Evolutionary conservation across 2,329 filamentous ascomycete genomes (phyloP), one percentile per base, ranked within the genome.

Genomic region (Neofusicoccum kwambonambiense): DNA sequence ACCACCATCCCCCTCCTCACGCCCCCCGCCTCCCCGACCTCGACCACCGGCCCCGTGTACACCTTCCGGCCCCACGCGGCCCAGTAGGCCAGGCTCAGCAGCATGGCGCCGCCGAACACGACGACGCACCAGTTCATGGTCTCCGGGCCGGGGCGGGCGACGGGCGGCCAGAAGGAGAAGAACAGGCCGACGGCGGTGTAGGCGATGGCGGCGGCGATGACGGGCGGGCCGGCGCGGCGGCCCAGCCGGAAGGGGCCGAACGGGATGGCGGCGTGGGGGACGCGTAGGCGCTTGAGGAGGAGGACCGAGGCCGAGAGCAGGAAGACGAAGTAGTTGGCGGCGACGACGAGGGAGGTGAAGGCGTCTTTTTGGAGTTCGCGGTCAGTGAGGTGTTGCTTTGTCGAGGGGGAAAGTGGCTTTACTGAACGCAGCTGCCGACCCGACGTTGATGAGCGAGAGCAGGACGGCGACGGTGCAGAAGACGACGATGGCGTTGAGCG

Each of bases 371-470:
- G 19, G 19, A 19, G 19, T 3, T 19, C 19, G 11, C 11, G 13
- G 19, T 39, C 12, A 39, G 35, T 39, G 35, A 12, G 35, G 1
- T 22, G 22, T 22, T 22, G 3, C 22, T 3, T 22, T 22, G 19
- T 11, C 1, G 19, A 19, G 31, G 47, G 27, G 17, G 15, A 8
- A 50, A 44, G 15, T 6, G 11, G n/a, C 11, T 3, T 44, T 3
- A 56, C 31, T 63, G 41, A 56, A 54, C 2, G 47, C 61, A 2
- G 37, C 49, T 19, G 74, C 71, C n/a, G 81, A 83, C 50, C 81
- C 82, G 62, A 85, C 79, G 68, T 84, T 84, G 75, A 85, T 83
- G 27, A 85, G 72, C 0, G 80, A 78, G 42, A 85, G 77, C 3
- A 84, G 75, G 4, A 76, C 31, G 27, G 42, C n/a, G 11, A 34